A percentile compares a stretch with the other conserved stretches of the same genome.
Evolutionary conservation across 2,329 filamentous ascomycete genomes (phyloP).

Genomic region (Xylaria sp.): DNA sequence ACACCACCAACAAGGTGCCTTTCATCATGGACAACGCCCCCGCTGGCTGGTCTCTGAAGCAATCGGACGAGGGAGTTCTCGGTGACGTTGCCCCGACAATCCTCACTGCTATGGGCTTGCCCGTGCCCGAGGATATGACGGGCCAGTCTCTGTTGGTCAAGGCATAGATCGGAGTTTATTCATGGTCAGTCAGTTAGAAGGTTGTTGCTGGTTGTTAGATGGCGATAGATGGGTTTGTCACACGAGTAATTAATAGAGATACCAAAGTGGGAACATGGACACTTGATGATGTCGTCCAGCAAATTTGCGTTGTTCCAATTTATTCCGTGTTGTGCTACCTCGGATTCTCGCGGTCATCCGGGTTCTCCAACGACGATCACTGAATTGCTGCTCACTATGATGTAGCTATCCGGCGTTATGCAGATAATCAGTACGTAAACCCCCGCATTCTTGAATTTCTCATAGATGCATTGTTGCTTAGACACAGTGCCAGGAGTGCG

Average conservation of each 20-base stretch:
- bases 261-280: constrained; percentile 10
- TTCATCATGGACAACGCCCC: constrained; percentile 98
- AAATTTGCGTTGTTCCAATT: background rate
- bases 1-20: constrained; percentile 96
- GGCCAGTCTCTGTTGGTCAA: constrained; percentile 79
- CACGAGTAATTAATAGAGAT: constrained; percentile 14
- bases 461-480: too few relatives aligned
- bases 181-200: constrained; percentile 1
- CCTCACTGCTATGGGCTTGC: constrained; percentile 82
- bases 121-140: constrained; percentile 88
- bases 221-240: constrained; percentile 15
- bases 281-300: background rate
- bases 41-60: constrained; percentile 78
- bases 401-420: too few relatives aligned
- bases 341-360: background rate
- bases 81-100: constrained; percentile 97
- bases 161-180: constrained; percentile 25
- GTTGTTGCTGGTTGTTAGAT: constrained; percentile 3
- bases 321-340: background rate
- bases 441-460: too few relatives aligned
- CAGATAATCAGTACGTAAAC: too few relatives aligned
- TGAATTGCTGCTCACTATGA: background rate
- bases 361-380: background rate
- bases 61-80: constrained; percentile 73
- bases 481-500: too few relatives aligned